A percentile compares a stretch with the other conserved stretches of the same genome.
Conservation (phyloP, 768 basidiomycete species). For the Coprinopsis sp. region DNA sequence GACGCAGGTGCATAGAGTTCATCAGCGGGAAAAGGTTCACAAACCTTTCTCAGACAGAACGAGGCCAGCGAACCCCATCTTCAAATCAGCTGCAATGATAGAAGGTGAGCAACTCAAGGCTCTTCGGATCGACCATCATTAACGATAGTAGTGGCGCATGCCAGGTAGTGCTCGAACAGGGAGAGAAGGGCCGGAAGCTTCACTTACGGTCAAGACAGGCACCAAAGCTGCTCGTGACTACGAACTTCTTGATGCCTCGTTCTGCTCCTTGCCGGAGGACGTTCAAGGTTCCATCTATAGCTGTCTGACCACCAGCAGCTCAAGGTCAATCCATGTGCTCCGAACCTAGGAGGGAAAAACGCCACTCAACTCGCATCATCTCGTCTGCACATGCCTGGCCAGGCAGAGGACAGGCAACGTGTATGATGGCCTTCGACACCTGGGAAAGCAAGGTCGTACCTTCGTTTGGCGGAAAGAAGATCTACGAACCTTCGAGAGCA, state of each 20-base stretch:
- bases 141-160: too few relatives aligned
- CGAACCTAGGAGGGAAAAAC: not conserved
- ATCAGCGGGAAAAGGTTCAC: not conserved
- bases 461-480: not conserved
- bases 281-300: slow-evolving; percentile 36
- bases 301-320: slow-evolving; percentile 19
- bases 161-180: not conserved
- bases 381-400: slow-evolving; percentile 21
- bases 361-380: slow-evolving; percentile 18
- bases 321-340: not conserved
- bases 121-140: too few relatives aligned
- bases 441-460: not conserved
- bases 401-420: slow-evolving; percentile 36
- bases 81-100: slow-evolving; percentile 15
- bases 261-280: slow-evolving; percentile 34
- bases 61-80: slow-evolving; percentile 18
- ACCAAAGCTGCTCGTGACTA: slow-evolving; percentile 32
- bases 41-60: slow-evolving; percentile 20
- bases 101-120: not conserved
- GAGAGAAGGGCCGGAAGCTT: not conserved
- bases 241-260: slow-evolving; percentile 30
- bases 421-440: slow-evolving; percentile 45
- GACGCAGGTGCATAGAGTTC: not conserved
- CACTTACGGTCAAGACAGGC: slow-evolving; percentile 24
- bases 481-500: slow-evolving; percentile 37